These are phyloP conservation scores for Fusarium incarnatum DNA, from an alignment of 2,329 filamentous ascomycete genomes.

Conservation along the genomic window DNA sequence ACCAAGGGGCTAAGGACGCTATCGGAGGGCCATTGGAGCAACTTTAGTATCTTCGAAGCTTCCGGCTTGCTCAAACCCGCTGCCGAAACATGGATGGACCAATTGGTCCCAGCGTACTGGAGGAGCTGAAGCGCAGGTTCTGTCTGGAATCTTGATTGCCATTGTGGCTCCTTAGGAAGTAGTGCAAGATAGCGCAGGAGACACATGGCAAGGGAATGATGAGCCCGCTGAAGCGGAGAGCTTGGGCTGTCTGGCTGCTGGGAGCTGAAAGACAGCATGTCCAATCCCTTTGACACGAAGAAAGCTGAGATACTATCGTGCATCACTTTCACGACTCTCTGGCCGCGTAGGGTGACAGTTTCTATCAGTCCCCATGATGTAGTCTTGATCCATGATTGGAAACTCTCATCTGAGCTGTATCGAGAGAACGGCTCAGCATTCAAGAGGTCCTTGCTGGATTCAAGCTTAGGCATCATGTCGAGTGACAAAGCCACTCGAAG, in stretches of 20 bases:
- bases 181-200: neutral
- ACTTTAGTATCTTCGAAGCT: slow-evolving; percentile 3
- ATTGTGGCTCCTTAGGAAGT: slow-evolving; percentile 2
- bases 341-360: neutral
- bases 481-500: slow-evolving; percentile 1
- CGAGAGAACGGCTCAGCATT: neutral
- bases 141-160: neutral
- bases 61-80: neutral
- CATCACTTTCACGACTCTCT: neutral
- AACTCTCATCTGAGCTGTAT: neutral
- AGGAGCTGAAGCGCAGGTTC: neutral
- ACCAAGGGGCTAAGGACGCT: neutral
- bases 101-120: neutral
- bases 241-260: neutral
- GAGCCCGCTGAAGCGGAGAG: neutral
- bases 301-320: neutral
- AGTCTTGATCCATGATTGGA: slow-evolving; percentile 8
- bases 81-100: neutral
- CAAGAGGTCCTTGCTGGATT: neutral
- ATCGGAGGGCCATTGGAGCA: neutral
- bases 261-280: neutral
- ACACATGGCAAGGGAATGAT: neutral
- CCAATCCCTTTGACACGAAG: neutral
- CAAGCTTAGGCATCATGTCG: neutral
- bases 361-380: slow-evolving; percentile 8